These are phyloP conservation scores for Zoysia japonica DNA, from an alignment of 176 grass and related monocot genomes.

Conservation along the genomic window DNA sequence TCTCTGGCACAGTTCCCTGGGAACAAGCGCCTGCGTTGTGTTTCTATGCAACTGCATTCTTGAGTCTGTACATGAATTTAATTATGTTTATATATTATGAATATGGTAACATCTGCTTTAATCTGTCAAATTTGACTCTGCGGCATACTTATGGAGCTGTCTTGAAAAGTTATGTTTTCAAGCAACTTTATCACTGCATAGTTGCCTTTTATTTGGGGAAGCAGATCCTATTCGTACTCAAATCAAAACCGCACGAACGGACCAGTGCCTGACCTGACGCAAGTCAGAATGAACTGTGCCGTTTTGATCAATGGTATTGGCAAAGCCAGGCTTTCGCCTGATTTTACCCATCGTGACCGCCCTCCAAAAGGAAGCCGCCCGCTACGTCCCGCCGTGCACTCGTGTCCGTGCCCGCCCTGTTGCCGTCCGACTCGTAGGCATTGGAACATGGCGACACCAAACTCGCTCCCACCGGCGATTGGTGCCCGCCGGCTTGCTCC, in stretches of 20 bases:
- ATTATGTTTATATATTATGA: background rate
- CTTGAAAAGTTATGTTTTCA: background rate
- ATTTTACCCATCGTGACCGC: no score
- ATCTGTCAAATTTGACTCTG: background rate
- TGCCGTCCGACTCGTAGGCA: no score
- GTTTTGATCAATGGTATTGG: background rate
- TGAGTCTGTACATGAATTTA: conserved; percentile 18
- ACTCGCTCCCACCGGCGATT: background rate
- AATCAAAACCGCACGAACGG: background rate
- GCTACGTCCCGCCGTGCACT: no score
- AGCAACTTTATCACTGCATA: background rate
- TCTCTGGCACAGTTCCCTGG: background rate
- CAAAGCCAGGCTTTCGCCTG: no score
- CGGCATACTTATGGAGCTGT: background rate
- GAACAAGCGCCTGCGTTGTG: background rate
- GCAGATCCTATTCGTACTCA: background rate
- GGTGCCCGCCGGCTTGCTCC: no score
- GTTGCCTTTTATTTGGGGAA: background rate
- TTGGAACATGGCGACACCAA: background rate
- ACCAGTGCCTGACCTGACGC: background rate
- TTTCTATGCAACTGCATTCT: background rate
- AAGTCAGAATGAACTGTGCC: background rate
- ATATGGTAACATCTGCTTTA: background rate
- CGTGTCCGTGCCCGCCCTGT: no score
- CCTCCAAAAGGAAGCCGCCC: no score